Base-by-base conservation (phyloP, 129 eudicot genomes). In the Lactuca saligna region DNA sequence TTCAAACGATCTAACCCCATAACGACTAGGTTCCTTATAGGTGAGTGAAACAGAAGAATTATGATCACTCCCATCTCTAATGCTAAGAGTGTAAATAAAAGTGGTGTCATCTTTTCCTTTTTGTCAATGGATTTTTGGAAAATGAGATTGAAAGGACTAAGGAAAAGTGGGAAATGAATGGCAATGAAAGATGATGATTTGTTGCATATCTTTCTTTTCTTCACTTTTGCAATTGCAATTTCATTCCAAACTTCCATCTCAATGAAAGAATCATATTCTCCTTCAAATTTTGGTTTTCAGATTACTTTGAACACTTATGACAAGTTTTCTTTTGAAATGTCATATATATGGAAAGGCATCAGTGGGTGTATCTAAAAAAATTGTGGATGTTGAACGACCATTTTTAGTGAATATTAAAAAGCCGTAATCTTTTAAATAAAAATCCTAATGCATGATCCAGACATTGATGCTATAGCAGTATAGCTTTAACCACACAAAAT, bases 21-120 rank as follows among this genome's bases (percentile, higher is more conserved):
- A 8, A 89, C 63, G 73, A 83, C 62, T 4, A 87, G 54, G 70
- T 83, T 88, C 61, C 97, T 82, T 58, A 88, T 34, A 3, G 97
- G 97, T 8, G 96, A 79, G 51, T 81, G 82, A 76, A 91, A 91
- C 68, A 85, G 64, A 1, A 91, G 82, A 51, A 76, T 62, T 38
- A 91, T 31, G 65, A 88, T 88, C 78, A 81, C 72, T 4, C 68
- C 76, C 51, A 70, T 78, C 77, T 87, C 88, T 4, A 75, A 61
- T 7, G 83, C 82, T 39, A 83, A 66, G 4, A 83, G 71, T n/a
- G 75, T 75, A 60, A 78, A 86, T 39, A 89, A 37, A n/a, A 87
- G 85, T 39, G 84, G 85, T 3, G 86, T 71, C 89, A 89, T 83
- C 17, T 61, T 80, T 59, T 61, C 7, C 5, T 37, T n/a, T 46